These are phyloP conservation scores for Deakozyma indianensis DNA, from an alignment of 805 yeast species.

Conservation along the genomic window DNA sequence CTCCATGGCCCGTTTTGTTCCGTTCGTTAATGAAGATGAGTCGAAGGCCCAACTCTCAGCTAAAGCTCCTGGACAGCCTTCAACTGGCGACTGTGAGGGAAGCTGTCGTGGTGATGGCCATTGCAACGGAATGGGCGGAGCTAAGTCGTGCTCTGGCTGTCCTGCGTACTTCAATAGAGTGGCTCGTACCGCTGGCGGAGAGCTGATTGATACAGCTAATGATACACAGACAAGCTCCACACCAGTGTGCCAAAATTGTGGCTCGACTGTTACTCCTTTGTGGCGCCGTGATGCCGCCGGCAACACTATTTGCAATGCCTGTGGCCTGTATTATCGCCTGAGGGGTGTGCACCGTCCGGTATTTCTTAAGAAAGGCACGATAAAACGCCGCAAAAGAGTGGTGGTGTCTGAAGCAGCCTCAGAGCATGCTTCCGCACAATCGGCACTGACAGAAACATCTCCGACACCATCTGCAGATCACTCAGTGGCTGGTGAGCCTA, in stretches of 20 bases:
- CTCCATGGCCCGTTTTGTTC: slow-evolving; percentile 1
- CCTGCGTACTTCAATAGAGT: slow-evolving; percentile 66
- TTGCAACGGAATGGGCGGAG: slow-evolving; percentile 82
- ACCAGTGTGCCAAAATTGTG: slow-evolving; percentile 53
- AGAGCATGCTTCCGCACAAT: neutral
- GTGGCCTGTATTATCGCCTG: slow-evolving; percentile 59
- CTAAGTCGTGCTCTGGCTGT: slow-evolving; percentile 66
- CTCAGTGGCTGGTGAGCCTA: neutral
- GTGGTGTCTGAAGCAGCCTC: neutral
- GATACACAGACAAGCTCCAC: slow-evolving; percentile 3
- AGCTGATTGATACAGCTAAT: slow-evolving; percentile 4
- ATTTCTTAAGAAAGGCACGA: slow-evolving; percentile 55
- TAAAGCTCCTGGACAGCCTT: slow-evolving; percentile 6
- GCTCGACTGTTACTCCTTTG: slow-evolving; percentile 71
- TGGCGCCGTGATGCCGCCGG: slow-evolving; percentile 80
- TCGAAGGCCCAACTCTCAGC: neutral
- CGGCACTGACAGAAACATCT: neutral
- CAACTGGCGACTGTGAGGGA: slow-evolving; percentile 23
- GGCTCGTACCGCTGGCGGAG: slow-evolving; percentile 6
- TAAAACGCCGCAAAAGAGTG: slow-evolving; percentile 46
- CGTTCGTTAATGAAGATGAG: neutral
- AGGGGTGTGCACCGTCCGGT: slow-evolving; percentile 71
- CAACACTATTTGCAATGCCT: slow-evolving; percentile 77
- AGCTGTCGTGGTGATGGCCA: slow-evolving; percentile 63
- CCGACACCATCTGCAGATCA: neutral